These are phyloP conservation scores for Xylariales sp. DNA, from an alignment of 2,329 filamentous ascomycete genomes.

Conservation along the genomic window DNA sequence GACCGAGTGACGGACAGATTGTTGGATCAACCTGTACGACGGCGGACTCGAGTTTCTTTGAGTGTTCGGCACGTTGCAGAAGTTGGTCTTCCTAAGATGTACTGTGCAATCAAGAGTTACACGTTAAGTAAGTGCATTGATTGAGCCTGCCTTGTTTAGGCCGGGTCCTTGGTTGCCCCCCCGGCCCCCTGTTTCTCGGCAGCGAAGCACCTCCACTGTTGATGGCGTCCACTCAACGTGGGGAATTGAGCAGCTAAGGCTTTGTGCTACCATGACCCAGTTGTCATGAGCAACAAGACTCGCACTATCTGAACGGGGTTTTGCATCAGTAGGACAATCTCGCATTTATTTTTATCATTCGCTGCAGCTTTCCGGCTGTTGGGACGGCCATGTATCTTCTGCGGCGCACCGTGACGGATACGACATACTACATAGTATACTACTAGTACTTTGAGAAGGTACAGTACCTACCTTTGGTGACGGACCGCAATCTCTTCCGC, in stretches of 20 bases:
- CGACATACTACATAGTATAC: no score
- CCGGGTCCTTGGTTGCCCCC: slow-evolving; percentile 1
- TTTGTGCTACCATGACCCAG: background rate
- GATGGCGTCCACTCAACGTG: slow-evolving; percentile 3
- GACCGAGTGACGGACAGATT: slow-evolving; percentile 4
- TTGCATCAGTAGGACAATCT: no score
- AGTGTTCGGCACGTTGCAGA: background rate
- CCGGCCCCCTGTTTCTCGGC: background rate
- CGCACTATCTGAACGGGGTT: no score
- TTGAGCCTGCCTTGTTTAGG: slow-evolving; percentile 3
- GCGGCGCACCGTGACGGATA: no score
- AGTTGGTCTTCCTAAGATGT: background rate
- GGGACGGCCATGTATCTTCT: no score
- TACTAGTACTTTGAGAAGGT: no score
- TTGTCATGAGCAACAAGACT: slow-evolving; percentile 6
- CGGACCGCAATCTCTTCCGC: no score
- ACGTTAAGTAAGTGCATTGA: background rate
- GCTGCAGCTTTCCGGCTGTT: no score
- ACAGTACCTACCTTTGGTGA: no score
- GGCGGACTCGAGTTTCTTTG: background rate
- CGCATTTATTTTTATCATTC: no score
- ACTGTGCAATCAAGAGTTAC: background rate
- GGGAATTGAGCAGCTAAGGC: background rate
- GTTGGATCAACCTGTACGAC: no score
- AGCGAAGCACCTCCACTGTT: background rate